Evolutionary conservation across 371 early-diverging fungal species (phyloP).

Genomic region (Haplosporangium sp.): DNA sequence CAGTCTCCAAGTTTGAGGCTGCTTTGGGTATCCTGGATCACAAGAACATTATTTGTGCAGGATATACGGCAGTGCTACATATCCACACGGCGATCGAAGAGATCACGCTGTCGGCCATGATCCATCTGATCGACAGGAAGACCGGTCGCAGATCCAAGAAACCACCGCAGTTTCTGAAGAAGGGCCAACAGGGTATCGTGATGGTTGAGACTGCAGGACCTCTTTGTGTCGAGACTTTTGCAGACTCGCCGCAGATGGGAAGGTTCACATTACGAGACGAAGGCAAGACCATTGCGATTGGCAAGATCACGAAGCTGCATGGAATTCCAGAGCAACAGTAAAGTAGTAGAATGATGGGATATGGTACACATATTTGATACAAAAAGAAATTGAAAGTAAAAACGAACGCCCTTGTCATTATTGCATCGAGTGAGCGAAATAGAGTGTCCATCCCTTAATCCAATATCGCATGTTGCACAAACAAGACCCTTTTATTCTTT

Average conservation of each 20-base stretch:
- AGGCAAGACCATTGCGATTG: conserved; percentile 93
- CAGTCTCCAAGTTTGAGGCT: conserved; percentile 85
- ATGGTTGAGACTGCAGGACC: conserved; percentile 78
- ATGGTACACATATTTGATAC: too few species aligned
- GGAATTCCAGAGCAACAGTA: background rate
- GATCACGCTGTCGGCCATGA: conserved; percentile 76
- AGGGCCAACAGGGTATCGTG: conserved; percentile 84
- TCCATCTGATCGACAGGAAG: conserved; percentile 91
- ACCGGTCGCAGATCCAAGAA: conserved; percentile 82
- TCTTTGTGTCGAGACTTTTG: conserved; percentile 88
- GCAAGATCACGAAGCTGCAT: conserved; percentile 87
- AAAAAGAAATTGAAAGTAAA: background rate
- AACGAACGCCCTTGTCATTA: too few species aligned
- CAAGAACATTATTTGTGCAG: conserved; percentile 94
- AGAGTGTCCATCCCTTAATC: too few species aligned
- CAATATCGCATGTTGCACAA: too few species aligned
- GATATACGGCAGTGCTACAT: conserved; percentile 92
- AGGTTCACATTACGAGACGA: conserved; percentile 96
- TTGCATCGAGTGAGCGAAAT: too few species aligned
- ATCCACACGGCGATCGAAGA: conserved; percentile 91
- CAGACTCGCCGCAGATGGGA: conserved; percentile 91
- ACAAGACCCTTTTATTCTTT: background rate
- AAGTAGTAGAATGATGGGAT: background rate
- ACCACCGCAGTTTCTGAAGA: conserved; percentile 93
- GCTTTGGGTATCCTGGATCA: conserved; percentile 91